phyloP scores from a whole-genome alignment of 148 eudicot genomes.

The Tetragonia tetragonoides region DNA sequence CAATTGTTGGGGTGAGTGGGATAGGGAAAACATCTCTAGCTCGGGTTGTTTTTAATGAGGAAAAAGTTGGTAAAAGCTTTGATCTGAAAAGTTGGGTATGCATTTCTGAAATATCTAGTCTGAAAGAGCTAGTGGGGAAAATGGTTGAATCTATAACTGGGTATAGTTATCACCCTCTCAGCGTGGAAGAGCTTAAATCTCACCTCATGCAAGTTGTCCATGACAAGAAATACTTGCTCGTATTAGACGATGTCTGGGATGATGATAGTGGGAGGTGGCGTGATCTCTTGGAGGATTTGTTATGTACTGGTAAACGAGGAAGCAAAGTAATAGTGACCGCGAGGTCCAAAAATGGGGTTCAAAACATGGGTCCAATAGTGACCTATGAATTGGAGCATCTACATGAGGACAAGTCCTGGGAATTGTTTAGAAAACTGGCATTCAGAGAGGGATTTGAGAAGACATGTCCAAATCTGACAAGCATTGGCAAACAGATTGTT shows the following conservation, averaged over 20 bases:
- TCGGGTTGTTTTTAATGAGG: background rate
- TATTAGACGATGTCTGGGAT: background rate
- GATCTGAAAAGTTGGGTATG: background rate
- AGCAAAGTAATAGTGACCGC: constrained; percentile 5
- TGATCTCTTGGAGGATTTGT: background rate
- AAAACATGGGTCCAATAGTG: background rate
- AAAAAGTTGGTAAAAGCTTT: background rate
- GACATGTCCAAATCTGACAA: background rate
- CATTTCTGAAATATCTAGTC: background rate
- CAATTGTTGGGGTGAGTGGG: constrained; percentile 33
- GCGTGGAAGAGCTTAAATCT: background rate
- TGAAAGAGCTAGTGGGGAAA: background rate
- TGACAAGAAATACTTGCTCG: constrained; percentile 3
- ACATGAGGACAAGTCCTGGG: background rate
- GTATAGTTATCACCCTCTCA: background rate
- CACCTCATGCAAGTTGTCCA: background rate
- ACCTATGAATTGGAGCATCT: background rate
- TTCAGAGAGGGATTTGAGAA: background rate
- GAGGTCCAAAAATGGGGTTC: background rate
- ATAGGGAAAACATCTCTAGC: constrained; percentile 33
- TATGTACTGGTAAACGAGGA: background rate
- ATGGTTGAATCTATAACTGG: background rate
- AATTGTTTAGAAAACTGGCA: background rate
- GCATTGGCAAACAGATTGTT: background rate
- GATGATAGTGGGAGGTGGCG: background rate